Conservation (phyloP, 768 basidiomycete species). For the Russula sp. region DNA sequence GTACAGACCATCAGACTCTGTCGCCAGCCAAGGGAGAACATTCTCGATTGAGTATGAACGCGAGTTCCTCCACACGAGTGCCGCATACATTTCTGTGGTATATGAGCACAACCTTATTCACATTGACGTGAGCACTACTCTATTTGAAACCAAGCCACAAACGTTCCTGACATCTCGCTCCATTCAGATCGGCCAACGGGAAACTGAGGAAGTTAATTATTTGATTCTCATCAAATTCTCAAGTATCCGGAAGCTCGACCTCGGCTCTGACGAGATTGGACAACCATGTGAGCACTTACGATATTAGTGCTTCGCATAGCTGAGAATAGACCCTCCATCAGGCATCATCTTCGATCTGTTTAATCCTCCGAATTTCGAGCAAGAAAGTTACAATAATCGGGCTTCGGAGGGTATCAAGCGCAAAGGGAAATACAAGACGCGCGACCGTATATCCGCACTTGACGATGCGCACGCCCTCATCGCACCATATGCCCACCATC, state of each 20-base stretch:
- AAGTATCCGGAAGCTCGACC: conserved; percentile 13
- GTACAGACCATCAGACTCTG: conserved; percentile 32
- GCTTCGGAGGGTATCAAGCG: conserved; percentile 31
- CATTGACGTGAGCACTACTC: conserved; percentile 42
- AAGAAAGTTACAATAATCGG: conserved; percentile 44
- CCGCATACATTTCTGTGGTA: conserved; percentile 52
- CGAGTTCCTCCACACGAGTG: conserved; percentile 38
- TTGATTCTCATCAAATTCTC: conserved; percentile 10
- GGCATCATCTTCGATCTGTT: conserved; percentile 11
- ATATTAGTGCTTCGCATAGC: not conserved
- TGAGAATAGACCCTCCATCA: not conserved
- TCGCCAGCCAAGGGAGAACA: conserved; percentile 19
- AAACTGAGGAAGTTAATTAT: conserved; percentile 6
- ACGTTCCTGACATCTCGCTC: not conserved
- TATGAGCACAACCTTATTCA: conserved; percentile 67
- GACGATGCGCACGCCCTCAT: conserved; percentile 51
- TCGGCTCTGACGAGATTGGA: not conserved
- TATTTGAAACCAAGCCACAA: not conserved
- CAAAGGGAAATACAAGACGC: conserved; percentile 32
- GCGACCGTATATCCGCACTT: conserved; percentile 52
- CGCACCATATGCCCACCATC: conserved; percentile 64
- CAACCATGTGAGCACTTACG: not conserved
- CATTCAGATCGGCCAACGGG: conserved; percentile 3
- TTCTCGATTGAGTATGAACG: conserved; percentile 71
- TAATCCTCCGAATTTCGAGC: conserved; percentile 56